A percentile compares a stretch with the other conserved stretches of the same genome.
Evolutionary conservation across 1,139 yeast species (phyloP).

Genomic region (Lodderomyces oxycetoniae): DNA sequence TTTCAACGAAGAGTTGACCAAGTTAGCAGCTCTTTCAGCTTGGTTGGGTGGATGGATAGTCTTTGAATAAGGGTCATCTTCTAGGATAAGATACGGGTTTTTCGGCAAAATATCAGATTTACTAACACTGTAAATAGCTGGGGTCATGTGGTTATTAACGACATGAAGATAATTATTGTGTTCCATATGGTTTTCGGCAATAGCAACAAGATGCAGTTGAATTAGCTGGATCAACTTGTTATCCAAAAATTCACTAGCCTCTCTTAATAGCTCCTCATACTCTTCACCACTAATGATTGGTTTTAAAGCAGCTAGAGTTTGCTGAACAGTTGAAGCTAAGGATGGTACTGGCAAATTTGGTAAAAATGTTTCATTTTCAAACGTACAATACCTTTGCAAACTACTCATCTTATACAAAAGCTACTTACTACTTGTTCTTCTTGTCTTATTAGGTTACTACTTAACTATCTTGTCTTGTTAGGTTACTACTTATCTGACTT

Average conservation of each 20-base stretch:
- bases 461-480: too few species aligned
- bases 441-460: too few species aligned
- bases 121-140: constrained; percentile 62
- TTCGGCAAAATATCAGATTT: constrained; percentile 67
- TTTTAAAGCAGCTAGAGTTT: constrained; percentile 44
- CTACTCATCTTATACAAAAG: too few species aligned
- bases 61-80: constrained; percentile 62
- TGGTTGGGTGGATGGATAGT: constrained; percentile 60
- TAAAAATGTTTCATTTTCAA: constrained; percentile 22
- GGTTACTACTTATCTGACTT: too few species aligned
- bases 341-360: constrained; percentile 56
- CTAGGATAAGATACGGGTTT: constrained; percentile 67
- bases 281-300: constrained; percentile 47
- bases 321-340: constrained; percentile 40
- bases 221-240: constrained; percentile 40
- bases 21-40: constrained; percentile 60
- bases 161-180: constrained; percentile 54
- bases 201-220: constrained; percentile 50
- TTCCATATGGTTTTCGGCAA: constrained; percentile 31
- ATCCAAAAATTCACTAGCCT: constrained; percentile 42
- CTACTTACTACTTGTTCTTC: too few species aligned
- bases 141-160: constrained; percentile 54
- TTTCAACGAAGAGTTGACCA: constrained; percentile 61
- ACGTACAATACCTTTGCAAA: too few species aligned
- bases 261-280: constrained; percentile 33